These are phyloP conservation scores for Sphenostylis stenocarpa DNA, from an alignment of 306 rosid species.

Conservation along the genomic window DNA sequence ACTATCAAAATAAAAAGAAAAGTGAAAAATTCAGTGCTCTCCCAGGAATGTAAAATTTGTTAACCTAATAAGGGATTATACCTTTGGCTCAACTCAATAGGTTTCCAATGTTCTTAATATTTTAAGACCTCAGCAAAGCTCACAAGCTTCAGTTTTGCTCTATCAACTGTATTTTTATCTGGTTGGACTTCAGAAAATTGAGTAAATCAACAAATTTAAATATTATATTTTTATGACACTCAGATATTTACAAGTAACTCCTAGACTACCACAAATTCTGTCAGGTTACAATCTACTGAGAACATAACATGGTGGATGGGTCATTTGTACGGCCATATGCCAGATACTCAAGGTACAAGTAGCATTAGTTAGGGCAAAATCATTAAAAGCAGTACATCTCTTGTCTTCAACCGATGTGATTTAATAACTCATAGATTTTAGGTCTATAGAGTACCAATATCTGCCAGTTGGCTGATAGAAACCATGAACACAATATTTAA, in stretches of 20 bases:
- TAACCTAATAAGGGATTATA: neutral
- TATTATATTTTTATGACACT: neutral
- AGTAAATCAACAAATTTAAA: neutral
- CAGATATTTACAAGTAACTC: neutral
- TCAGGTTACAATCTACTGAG: neutral
- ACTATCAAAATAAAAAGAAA: neutral
- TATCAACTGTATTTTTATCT: neutral
- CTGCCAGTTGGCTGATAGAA: neutral
- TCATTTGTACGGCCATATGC: neutral
- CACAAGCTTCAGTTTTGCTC: neutral
- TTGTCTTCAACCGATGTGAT: neutral
- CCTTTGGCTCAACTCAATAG: neutral
- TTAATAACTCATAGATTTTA: neutral
- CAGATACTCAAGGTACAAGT: neutral
- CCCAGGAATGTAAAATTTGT: neutral
- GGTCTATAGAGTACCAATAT: neutral
- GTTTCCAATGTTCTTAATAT: neutral
- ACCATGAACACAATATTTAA: neutral
- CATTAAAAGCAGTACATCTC: neutral
- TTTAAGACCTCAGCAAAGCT: neutral
- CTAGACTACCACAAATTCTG: neutral
- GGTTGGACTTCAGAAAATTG: neutral
- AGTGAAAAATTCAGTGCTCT: neutral
- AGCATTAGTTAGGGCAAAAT: neutral
- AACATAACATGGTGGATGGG: neutral